A percentile compares a stretch with the other conserved stretches of the same genome.
Conservation (phyloP, 129 eudicot genomes). For the Dittrichia graveolens region DNA sequence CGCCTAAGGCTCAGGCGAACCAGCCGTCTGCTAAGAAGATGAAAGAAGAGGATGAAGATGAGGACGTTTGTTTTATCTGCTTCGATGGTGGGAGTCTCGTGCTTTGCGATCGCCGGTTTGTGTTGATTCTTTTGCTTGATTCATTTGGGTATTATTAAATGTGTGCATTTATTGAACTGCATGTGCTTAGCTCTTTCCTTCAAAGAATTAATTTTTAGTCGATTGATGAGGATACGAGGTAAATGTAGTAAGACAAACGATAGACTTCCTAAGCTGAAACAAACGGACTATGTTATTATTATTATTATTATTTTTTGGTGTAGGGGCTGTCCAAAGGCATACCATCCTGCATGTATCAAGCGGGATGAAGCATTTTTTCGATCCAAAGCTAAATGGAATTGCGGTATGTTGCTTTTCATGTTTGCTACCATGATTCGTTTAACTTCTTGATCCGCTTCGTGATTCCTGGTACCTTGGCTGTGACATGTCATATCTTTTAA, state of each 20-base stretch:
- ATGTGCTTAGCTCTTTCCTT: slow-evolving; percentile 17
- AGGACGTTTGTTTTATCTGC: slow-evolving; percentile 98
- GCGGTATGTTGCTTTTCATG: slow-evolving; percentile 60
- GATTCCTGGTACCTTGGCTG: neutral
- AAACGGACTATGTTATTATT: slow-evolving; percentile 11
- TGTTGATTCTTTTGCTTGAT: slow-evolving; percentile 26
- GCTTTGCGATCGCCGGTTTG: slow-evolving; percentile 93
- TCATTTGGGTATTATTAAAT: slow-evolving; percentile 9
- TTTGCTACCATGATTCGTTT: neutral
- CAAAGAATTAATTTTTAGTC: neutral
- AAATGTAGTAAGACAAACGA: neutral
- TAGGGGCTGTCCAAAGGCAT: slow-evolving; percentile 95
- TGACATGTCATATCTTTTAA: neutral
- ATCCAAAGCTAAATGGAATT: slow-evolving; percentile 75
- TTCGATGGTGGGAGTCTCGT: slow-evolving; percentile 95
- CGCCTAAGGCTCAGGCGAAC: slow-evolving; percentile 49
- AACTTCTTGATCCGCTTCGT: slow-evolving; percentile 1
- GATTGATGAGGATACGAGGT: slow-evolving; percentile 9
- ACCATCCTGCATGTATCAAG: slow-evolving; percentile 84
- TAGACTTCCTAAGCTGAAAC: neutral
- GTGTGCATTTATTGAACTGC: slow-evolving; percentile 21
- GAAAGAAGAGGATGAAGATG: slow-evolving; percentile 83
- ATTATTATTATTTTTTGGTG: slow-evolving; percentile 8
- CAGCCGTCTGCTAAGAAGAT: slow-evolving; percentile 46
- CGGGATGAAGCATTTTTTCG: slow-evolving; percentile 82